phyloP scores from a whole-genome alignment of 257 asterid species.

The Handroanthus guayacan region DNA sequence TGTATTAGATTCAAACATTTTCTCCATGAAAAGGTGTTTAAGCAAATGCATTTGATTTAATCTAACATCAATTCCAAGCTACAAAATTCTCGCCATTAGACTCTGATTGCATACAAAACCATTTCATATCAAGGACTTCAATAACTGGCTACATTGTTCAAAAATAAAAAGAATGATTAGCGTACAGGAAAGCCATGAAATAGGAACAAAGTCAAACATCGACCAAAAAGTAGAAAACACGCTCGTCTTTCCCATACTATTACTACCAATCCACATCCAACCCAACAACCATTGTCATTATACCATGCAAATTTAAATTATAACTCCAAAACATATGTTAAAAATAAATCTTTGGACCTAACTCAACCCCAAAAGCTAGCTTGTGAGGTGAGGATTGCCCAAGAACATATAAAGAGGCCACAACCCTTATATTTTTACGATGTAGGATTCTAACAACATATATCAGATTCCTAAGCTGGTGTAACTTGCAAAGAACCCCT shows the following conservation, averaged over 20 bases:
- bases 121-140: neutral
- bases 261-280: slow-evolving; percentile 2
- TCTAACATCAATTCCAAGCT: neutral
- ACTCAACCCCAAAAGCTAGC: no score
- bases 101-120: neutral
- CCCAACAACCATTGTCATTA: neutral
- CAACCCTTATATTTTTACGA: no score
- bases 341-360: no score
- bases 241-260: neutral
- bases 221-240: slow-evolving; percentile 10
- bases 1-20: neutral
- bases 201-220: neutral
- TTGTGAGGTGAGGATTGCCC: no score
- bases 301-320: no score
- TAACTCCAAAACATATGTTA: no score
- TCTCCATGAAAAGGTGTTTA: neutral
- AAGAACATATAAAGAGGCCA: no score
- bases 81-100: neutral
- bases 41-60: neutral
- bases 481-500: no score
- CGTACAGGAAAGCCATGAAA: neutral
- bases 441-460: no score
- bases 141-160: neutral
- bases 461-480: no score
- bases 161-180: neutral